These are phyloP conservation scores for Malbranchea zuffiana DNA, from an alignment of 2,329 filamentous ascomycete species.

Conservation along the genomic window DNA sequence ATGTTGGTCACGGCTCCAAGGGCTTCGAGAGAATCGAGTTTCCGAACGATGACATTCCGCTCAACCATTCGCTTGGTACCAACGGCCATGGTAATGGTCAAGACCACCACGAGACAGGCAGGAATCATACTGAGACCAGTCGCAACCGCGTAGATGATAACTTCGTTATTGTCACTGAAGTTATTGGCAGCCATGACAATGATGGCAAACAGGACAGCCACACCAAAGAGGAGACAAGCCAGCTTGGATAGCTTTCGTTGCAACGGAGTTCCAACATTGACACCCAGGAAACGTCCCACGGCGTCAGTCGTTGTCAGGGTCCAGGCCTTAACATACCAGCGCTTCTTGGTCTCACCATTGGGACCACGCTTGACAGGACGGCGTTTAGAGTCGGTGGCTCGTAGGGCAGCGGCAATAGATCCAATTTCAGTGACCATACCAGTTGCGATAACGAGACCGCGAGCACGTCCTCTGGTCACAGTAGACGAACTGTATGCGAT, in stretches of 20 bases:
- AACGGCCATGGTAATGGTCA: constrained; percentile 57
- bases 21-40: constrained; percentile 47
- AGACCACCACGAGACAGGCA: constrained; percentile 51
- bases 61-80: constrained; percentile 50
- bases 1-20: constrained; percentile 52
- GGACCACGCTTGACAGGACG: constrained; percentile 44
- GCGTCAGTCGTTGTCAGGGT: constrained; percentile 46
- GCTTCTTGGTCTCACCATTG: constrained; percentile 40
- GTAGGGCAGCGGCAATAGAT: constrained; percentile 53
- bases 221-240: constrained; percentile 54
- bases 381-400: constrained; percentile 45
- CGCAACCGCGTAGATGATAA: constrained; percentile 55
- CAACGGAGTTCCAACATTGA: constrained; percentile 58
- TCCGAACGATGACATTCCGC: constrained; percentile 48
- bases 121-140: constrained; percentile 52
- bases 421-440: constrained; percentile 54
- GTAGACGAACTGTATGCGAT: constrained; percentile 52
- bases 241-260: constrained; percentile 58
- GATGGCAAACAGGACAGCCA: constrained; percentile 58
- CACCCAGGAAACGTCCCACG: constrained; percentile 53
- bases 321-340: constrained; percentile 44
- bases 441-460: constrained; percentile 50
- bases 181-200: constrained; percentile 57
- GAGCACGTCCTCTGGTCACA: constrained; percentile 51
- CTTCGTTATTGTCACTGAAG: constrained; percentile 45